Base-by-base conservation (phyloP, 495 filamentous ascomycete genomes). In the Cladorrhinum samala region DNA sequence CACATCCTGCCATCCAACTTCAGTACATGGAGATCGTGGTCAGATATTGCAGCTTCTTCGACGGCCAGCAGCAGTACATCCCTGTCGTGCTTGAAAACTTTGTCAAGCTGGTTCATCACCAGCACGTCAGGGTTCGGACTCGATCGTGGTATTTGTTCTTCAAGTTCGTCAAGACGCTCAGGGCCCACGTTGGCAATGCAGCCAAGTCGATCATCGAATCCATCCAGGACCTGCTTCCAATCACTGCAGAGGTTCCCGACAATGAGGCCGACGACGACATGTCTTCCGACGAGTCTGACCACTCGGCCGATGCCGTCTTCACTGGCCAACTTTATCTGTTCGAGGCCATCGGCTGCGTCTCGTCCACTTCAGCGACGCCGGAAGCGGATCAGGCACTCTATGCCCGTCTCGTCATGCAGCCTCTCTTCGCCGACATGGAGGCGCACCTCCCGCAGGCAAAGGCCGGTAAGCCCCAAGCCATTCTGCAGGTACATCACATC, bases 1-100 rank as follows among this genome's bases (percentile, higher is more conserved):
- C 86, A 3, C 93, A 97, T 68, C 93, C 94, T 0, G 88, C 90
- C 18, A 88, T 95, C 25, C 84, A 96, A 52, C 76, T 97, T 14
- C 90, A 95, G 68, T 97, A 93, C 60, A 97, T 97, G 94, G 93
- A 97, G 60, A 93, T 95, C 38, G 94, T 89, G 65, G 90, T 95
- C 27, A 85, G 93, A 33, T 97, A 97, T 66, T 84, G 81, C 66
- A 78, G 81, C n/a, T 96, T 96, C 70, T 97, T 99, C 70, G 88
- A 94, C 54, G 76, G 79, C 33, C 86, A 95, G 58, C 77, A 84
- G 2, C 75, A 82, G 1, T 78, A 84, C 43, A 93, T 97, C 40
- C 87, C 87, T 6, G 83, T 80, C 53, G 90, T 90, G 3, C 75
- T 99, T n/a, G 90, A 96, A 57, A 87, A 85, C 61, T 99, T 97